These are phyloP conservation scores for Diplosphaera chodatii DNA, from an alignment of 139 green algal species.

Conservation along the genomic window DNA sequence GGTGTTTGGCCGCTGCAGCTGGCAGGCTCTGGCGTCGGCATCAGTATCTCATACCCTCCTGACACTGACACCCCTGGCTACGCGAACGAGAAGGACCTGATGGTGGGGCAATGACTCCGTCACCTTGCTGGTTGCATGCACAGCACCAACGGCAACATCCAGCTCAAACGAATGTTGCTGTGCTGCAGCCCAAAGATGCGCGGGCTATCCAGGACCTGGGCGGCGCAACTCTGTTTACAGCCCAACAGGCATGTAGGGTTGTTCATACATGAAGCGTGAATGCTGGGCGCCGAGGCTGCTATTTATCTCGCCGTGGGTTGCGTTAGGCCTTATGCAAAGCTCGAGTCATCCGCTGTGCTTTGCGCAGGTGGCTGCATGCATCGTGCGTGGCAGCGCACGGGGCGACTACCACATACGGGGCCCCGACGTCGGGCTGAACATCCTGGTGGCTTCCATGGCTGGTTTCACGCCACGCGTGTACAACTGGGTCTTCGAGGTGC, in stretches of 20 bases:
- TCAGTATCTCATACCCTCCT: slow-evolving; percentile 70
- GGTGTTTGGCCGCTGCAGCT: too few relatives aligned
- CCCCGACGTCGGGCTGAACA: slow-evolving; percentile 41
- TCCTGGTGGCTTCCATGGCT: slow-evolving; percentile 38
- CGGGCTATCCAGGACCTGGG: slow-evolving; percentile 34
- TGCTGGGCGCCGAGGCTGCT: too few relatives aligned
- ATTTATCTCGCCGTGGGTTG: too few relatives aligned
- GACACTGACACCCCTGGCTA: slow-evolving; percentile 82
- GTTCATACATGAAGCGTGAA: too few relatives aligned
- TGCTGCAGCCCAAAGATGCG: slow-evolving; percentile 41
- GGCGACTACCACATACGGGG: slow-evolving; percentile 53
- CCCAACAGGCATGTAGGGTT: slow-evolving; percentile 49
- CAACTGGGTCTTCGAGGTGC: slow-evolving; percentile 1
- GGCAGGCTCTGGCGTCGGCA: slow-evolving; percentile 47
- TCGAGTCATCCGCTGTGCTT: too few relatives aligned
- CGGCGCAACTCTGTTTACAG: slow-evolving; percentile 35
- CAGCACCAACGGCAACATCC: too few relatives aligned
- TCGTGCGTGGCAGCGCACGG: slow-evolving; percentile 37
- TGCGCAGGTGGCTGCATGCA: slow-evolving; percentile 39
- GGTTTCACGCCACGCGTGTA: slow-evolving; percentile 11
- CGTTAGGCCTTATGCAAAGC: too few relatives aligned
- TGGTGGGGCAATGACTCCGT: too few relatives aligned
- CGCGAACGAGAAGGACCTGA: slow-evolving; percentile 51
- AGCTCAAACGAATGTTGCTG: too few relatives aligned
- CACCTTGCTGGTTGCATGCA: too few relatives aligned